Evolutionary conservation across 1,139 yeast genomes (phyloP), one percentile per base, ranked within the genome.

Genomic region (Hemisphaericaspora xylanilytica): DNA sequence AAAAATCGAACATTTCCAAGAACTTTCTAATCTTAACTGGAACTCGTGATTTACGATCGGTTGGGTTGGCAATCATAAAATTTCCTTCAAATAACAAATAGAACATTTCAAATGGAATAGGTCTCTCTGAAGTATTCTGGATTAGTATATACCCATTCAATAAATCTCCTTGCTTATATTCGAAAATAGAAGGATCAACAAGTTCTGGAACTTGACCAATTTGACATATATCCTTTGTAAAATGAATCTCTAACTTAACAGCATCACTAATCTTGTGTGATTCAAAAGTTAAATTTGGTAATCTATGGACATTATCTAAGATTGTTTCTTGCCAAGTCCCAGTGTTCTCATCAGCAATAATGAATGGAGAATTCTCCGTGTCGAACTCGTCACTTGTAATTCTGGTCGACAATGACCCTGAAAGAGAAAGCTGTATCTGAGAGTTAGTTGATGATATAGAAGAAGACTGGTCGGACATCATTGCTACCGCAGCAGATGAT

Each of bases 1-100:
- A 55, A 41, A 69, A 68, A 46, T 70, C 76, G 48, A 64, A 67
- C 75, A 70, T 70, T 43, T 70, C 71, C 44, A 70, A 51, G 36
- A 48, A 49, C 14, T 48, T 48, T 18, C 44, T 35, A 29, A 41
- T 44, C 18, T 41, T 45, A 3, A 51, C 45, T 11, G 55, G 60
- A 11, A 39, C 44, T 24, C 39, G 44, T 13, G 46, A 47, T 10
- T 26, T 18, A 3, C 31, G 18, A 41, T 49, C 41, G 18, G 35
- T 38, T 5, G 27, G 11, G 41, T 50, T 46, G 8, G 48, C 33
- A 26, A 61, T 48, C 40, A 48, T 46, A 28, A 59, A 51, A 26
- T 52, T 55, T 1, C 75, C 75, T 49, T 70, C 75, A 36, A 70
- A 66, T 14, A 69, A 52, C 3, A 70, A 56, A 46, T 67, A 70